Evolutionary conservation across 169 alveolate genomes (phyloP).

Genomic region (Plasmodium vivax): DNA sequence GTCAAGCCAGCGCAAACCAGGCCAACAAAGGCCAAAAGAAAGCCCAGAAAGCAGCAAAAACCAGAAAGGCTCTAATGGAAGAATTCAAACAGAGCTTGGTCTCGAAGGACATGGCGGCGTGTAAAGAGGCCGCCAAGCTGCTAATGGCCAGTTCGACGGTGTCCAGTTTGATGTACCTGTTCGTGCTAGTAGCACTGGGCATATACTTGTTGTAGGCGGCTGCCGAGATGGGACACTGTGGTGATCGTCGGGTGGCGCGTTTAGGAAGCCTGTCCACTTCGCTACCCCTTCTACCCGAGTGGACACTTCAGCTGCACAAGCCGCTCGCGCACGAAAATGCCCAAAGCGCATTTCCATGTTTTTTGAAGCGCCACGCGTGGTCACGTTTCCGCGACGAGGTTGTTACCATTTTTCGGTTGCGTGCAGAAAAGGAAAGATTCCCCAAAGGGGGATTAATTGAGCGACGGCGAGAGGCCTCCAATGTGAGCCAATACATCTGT

Average conservation of each 20-base stretch:
- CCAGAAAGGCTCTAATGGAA: background rate
- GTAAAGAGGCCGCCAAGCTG: background rate
- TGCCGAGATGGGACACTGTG: background rate
- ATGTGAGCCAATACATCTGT: background rate
- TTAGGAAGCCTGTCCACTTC: background rate
- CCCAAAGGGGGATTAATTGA: background rate
- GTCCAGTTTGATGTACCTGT: slow-evolving; percentile 8
- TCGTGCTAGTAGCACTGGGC: slow-evolving; percentile 3
- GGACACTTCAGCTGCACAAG: background rate
- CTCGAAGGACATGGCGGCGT: slow-evolving; percentile 17
- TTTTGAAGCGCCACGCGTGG: background rate
- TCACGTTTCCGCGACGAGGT: background rate
- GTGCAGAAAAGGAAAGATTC: background rate
- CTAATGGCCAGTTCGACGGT: slow-evolving; percentile 2
- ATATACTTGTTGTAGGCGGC: background rate
- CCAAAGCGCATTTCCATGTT: background rate
- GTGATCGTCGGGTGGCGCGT: background rate
- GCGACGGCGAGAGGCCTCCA: background rate
- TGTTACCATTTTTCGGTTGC: background rate
- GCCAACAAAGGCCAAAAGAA: background rate
- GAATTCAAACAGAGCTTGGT: slow-evolving; percentile 25
- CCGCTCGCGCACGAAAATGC: background rate
- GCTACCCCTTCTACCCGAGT: background rate
- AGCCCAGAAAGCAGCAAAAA: background rate
- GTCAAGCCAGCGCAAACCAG: background rate